These are phyloP conservation scores for Fusarium abutilonis DNA, from an alignment of 2,329 filamentous ascomycete species.

Conservation along the genomic window DNA sequence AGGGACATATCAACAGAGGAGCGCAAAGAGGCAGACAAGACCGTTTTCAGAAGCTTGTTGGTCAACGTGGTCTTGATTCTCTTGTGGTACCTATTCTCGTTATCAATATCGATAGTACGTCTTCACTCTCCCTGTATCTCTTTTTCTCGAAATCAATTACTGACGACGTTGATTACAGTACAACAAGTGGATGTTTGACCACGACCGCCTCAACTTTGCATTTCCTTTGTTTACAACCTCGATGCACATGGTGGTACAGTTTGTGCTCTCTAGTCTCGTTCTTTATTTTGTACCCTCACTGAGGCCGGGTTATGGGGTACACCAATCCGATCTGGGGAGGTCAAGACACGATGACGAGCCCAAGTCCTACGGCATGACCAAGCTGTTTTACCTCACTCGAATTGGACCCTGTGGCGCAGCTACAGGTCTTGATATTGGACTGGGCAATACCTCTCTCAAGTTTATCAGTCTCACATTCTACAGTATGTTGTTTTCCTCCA, in stretches of 20 bases:
- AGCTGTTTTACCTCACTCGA: slow-evolving; percentile 89
- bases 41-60: slow-evolving; percentile 72
- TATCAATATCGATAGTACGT: slow-evolving; percentile 89
- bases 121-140: background rate
- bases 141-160: slow-evolving; percentile 10
- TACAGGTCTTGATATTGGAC: slow-evolving; percentile 92
- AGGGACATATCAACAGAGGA: slow-evolving; percentile 72
- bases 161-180: slow-evolving; percentile 66
- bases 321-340: slow-evolving; percentile 60
- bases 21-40: slow-evolving; percentile 78
- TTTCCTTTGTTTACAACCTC: slow-evolving; percentile 96
- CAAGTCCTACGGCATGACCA: slow-evolving; percentile 75
- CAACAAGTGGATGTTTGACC: slow-evolving; percentile 99
- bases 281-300: slow-evolving; percentile 85
- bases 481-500: slow-evolving; percentile 63
- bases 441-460: slow-evolving; percentile 94
- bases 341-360: slow-evolving; percentile 65
- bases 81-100: slow-evolving; percentile 90
- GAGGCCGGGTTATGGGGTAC: slow-evolving; percentile 67
- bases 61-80: slow-evolving; percentile 85
- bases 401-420: slow-evolving; percentile 92
- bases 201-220: slow-evolving; percentile 84
- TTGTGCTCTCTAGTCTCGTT: slow-evolving; percentile 78
- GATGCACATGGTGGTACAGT: slow-evolving; percentile 96
- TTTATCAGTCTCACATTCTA: slow-evolving; percentile 98